Base-by-base conservation (phyloP, 805 yeast genomes). In the Metschnikowia bowlesiae region DNA sequence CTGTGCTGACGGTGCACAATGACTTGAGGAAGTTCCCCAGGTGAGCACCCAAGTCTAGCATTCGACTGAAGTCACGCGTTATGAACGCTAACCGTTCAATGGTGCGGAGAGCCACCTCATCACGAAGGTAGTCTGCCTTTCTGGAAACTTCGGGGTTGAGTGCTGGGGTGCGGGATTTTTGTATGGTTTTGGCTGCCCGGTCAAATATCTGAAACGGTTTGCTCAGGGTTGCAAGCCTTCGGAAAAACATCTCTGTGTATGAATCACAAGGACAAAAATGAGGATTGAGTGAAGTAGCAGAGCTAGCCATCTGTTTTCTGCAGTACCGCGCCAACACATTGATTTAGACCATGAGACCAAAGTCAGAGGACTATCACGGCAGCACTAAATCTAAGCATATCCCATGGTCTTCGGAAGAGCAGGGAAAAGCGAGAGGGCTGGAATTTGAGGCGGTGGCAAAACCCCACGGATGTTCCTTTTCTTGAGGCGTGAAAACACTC, bases 1-100 rank as follows among this genome's bases (percentile, higher is more conserved):
- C 51, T 2, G 53, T 49, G 6, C 67, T 52, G 14, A 54, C 63
- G 50, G 55, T 58, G 60, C 74, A 71, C 47, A 66, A 65, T 26
- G 74, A 64, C 44, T 71, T 68, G 50, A 79, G 75, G 11, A 84
- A 69, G 62, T 81, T 83, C 0, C 96, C 96, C 48, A 84, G 75
- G 43, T 87, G 82, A 9, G 85, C 76, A 3, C 96, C 96, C 50
- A 86, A 77, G 62, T 89, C 95, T 51, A 88, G 67, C 34, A 85
- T 76, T 18, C 72, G 70, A 16, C 76, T 70, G 58, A 87, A 83
- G 22, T 78, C 77, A 44, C 90, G 73, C 42, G 85, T 82, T 44
- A 89, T 78, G 64, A 87, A 85, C 2, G 89, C 83, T 47, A 89
- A 66, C 55, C 96, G 74, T 54, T 88, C 95, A 28, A 87, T 80